Base-by-base conservation (phyloP, 1,284 basidiomycete genomes). In the Trichosporon coremiiforme region DNA sequence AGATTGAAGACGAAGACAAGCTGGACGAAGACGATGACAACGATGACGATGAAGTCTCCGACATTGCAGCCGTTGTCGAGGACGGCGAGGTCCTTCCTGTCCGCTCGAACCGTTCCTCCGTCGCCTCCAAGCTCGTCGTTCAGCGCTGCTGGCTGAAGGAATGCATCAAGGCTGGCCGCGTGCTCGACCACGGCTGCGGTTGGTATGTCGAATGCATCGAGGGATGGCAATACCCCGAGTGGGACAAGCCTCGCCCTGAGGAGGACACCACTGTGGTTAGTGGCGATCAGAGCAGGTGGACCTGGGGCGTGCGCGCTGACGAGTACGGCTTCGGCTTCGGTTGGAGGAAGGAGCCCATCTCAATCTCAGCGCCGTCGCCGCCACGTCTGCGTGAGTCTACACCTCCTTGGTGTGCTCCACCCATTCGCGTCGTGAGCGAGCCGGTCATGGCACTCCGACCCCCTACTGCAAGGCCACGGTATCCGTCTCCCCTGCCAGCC, bases 161-260 rank as follows among this genome's bases (percentile, higher is more conserved):
- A 15, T 33, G 57, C 15, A 60, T 60, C 17, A 9, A 60, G 29
- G 17, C 29, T 8, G 29, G 29, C 29, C 57, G 57, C 57, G 29
- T 60, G 4, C 31, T 60, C 1, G 57, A n/a, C 8, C 31, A 12
- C 31, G 57, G 35, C 31, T 31, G 29, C 6, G 57, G 57, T 7
- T 60, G 57, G 57, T 33, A 60, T 25, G 31, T 60, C 29, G 57
- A 60, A 13, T 60, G 57, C 57, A 31, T 60, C 29, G 57, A 60
- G 31, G 57, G 57, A 13, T 60, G 57, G 57, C 57, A 60, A 31
- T 60, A 33, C 57, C 57, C 57, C 2, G 17, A 33, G 55, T 57
- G 55, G 29, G 57, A 60, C 57, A 60, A 29, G 31, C 31, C 31
- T 7, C 29, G n/a, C n/a, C 29, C 55, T 9, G 17, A 33, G 13